Evolutionary conservation across 495 filamentous ascomycete genomes (phyloP).

Genomic region (Aspergillus funiculosus): DNA sequence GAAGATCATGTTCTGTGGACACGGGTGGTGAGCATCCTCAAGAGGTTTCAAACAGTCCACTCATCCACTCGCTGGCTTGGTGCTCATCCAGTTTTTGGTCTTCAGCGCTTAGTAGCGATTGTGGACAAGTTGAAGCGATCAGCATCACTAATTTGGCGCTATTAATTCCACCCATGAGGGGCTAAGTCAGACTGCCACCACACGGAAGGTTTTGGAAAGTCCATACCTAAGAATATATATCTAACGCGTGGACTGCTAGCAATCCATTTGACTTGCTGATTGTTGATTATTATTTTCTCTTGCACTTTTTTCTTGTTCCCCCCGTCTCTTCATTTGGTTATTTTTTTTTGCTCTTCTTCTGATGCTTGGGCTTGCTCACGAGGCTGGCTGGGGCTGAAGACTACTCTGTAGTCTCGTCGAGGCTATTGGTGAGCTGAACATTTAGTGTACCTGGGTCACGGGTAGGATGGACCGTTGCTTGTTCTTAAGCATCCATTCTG

Average conservation of each 20-base stretch:
- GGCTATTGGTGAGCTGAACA: not conserved
- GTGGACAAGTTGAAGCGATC: slow-evolving; percentile 8
- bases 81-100: not conserved
- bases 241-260: too few species aligned
- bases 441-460: too few species aligned
- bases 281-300: not conserved
- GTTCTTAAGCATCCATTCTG: not conserved
- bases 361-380: not conserved
- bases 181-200: too few species aligned
- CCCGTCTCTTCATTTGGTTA: not conserved
- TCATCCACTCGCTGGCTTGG: not conserved
- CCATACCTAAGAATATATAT: too few species aligned
- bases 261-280: too few species aligned
- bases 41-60: not conserved
- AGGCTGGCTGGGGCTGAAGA: not conserved
- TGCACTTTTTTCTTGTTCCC: not conserved
- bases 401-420: not conserved
- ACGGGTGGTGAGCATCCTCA: not conserved
- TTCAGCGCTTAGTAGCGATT: not conserved
- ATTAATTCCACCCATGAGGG: not conserved
- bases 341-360: too few species aligned
- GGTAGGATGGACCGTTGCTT: too few species aligned
- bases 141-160: slow-evolving; percentile 7
- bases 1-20: slow-evolving; percentile 13
- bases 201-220: too few species aligned